phyloP scores from a whole-genome alignment of 805 yeast genomes.

The Candida ficus region DNA sequence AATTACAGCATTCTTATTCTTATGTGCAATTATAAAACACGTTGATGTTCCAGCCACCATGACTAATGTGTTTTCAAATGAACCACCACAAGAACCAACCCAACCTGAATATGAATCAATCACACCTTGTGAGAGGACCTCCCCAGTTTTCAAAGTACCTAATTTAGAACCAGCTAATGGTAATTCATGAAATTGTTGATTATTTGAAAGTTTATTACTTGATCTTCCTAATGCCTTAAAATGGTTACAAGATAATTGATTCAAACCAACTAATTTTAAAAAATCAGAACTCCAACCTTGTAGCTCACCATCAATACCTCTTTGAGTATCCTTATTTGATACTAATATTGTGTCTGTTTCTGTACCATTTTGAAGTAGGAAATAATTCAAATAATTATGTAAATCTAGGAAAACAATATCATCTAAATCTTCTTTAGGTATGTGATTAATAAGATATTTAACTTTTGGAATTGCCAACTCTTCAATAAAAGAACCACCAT shows the following conservation, averaged over 20 bases:
- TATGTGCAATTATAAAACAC: conserved; percentile 39
- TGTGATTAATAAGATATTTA: conserved; percentile 30
- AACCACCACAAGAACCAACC: conserved; percentile 33
- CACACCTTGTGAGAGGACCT: conserved; percentile 40
- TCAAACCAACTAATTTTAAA: conserved; percentile 22
- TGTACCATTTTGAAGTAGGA: conserved; percentile 1
- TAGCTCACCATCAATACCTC: conserved; percentile 53
- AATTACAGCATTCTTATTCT: conserved; percentile 12
- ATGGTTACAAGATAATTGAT: conserved; percentile 7
- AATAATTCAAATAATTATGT: conserved; percentile 38
- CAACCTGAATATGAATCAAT: conserved; percentile 59
- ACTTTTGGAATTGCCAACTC: conserved; percentile 58
- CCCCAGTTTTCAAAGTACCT: conserved; percentile 12
- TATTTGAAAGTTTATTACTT: conserved; percentile 1
- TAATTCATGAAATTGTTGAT: conserved; percentile 1
- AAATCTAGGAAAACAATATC: conserved; percentile 42
- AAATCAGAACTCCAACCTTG: conserved; percentile 43
- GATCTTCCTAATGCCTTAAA: conserved; percentile 28
- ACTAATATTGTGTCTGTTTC: conserved; percentile 9
- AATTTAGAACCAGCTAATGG: conserved; percentile 30
- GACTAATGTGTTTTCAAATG: conserved; percentile 28
- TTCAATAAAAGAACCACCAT: conserved; percentile 45
- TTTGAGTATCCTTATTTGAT: conserved; percentile 12
- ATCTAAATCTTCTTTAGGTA: conserved; percentile 16
- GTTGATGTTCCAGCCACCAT: conserved; percentile 64